Evolutionary conservation across 768 basidiomycete genomes (phyloP).

Genomic region (Kwoniella botswanensis): DNA sequence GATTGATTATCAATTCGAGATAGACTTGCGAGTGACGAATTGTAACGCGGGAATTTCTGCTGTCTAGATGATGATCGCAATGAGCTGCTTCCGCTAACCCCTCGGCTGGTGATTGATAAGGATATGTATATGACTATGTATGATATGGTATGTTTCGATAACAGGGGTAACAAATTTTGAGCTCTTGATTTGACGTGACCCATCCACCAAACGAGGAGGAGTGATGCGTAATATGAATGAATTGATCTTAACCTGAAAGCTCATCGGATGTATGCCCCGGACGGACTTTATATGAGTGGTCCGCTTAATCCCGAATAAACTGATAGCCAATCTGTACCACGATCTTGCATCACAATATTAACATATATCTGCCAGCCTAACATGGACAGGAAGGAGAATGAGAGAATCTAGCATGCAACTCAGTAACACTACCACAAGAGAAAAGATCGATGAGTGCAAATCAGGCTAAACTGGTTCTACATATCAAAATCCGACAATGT

Average conservation of each 20-base stretch:
- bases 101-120: background rate
- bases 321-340: too few species aligned
- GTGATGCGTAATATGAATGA: background rate
- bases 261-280: background rate
- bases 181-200: background rate
- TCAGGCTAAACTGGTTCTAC: background rate
- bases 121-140: background rate
- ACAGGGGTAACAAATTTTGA: background rate
- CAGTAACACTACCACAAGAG: background rate
- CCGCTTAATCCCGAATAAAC: constrained; percentile 8
- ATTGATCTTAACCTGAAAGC: too few species aligned
- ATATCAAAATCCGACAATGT: background rate
- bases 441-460: background rate
- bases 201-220: background rate
- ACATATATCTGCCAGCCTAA: too few species aligned
- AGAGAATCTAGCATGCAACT: background rate
- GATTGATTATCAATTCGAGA: background rate
- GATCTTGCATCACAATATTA: too few species aligned
- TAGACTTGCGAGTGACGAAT: constrained; percentile 1
- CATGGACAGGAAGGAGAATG: too few species aligned
- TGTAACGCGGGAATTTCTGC: background rate
- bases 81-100: too few species aligned
- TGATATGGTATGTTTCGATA: background rate
- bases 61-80: background rate
- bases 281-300: background rate